phyloP scores from a whole-genome alignment of 2,329 filamentous ascomycete species.

The Didymosphaeria variabile region DNA sequence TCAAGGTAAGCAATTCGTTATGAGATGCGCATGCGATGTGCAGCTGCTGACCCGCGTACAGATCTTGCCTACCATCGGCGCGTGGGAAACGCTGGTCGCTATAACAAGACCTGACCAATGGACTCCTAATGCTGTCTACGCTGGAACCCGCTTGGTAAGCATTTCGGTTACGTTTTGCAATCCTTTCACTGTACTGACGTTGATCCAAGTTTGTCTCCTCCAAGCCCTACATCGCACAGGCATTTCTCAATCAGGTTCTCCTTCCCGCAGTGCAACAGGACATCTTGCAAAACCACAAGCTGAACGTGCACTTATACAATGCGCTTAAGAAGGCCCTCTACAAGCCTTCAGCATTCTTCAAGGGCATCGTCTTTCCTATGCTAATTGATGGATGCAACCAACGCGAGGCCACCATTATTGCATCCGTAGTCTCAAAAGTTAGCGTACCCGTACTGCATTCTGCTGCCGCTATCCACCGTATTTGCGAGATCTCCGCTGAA shows the following conservation, averaged over 20 bases:
- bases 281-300: conserved; percentile 87
- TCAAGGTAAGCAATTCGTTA: conserved; percentile 68
- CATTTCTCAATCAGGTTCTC: conserved; percentile 86
- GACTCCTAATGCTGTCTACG: conserved; percentile 84
- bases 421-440: conserved; percentile 82
- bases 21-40: neutral
- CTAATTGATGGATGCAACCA: conserved; percentile 88
- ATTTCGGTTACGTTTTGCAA: neutral
- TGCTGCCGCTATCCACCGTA: conserved; percentile 85
- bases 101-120: conserved; percentile 82
- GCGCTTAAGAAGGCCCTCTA: conserved; percentile 91
- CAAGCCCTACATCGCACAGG: conserved; percentile 80
- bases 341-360: conserved; percentile 96
- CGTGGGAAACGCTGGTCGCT: conserved; percentile 88
- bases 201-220: conserved; percentile 74
- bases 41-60: neutral
- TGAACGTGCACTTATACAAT: conserved; percentile 96
- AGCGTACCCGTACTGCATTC: conserved; percentile 92
- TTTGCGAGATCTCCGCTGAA: conserved; percentile 94
- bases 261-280: conserved; percentile 92
- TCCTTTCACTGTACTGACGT: neutral
- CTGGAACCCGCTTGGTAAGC: conserved; percentile 78
- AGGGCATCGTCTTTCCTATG: conserved; percentile 91
- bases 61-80: conserved; percentile 88
- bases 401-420: conserved; percentile 90